Percentiles rank a stretch among this genome's conserved stretches.
Evolutionary conservation across 805 yeast genomes (phyloP).

Genomic region (Metschnikowia lunata): DNA sequence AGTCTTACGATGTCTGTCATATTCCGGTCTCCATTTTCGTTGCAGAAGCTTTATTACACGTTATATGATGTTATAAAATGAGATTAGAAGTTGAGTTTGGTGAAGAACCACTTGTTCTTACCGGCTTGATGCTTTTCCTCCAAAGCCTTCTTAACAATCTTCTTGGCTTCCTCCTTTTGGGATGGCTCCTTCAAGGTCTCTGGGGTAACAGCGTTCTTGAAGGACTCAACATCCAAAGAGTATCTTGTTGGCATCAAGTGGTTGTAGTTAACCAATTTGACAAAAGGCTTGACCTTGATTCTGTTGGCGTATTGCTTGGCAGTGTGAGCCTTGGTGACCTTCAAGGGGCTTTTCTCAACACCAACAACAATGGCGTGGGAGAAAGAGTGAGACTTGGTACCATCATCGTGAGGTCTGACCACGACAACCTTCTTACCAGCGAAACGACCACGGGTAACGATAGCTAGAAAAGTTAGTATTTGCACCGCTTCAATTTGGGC

Average conservation of each 20-base stretch:
- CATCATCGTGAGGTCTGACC: conserved; percentile 97
- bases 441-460: conserved; percentile 99
- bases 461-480: conserved; percentile 52
- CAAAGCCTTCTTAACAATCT: conserved; percentile 97
- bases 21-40: conserved; percentile 5
- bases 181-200: conserved; percentile 97
- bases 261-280: conserved; percentile 99
- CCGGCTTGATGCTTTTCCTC: conserved; percentile 99
- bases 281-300: conserved; percentile 98
- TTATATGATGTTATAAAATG: conserved; percentile 18
- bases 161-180: conserved; percentile 98
- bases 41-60: conserved; percentile 21
- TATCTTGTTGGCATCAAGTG: conserved; percentile 99
- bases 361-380: conserved; percentile 99
- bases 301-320: conserved; percentile 96
- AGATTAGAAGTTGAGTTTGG: conserved; percentile 85
- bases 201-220: conserved; percentile 86
- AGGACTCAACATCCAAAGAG: conserved; percentile 92
- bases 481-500: background rate
- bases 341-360: conserved; percentile 96
- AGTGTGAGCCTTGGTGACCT: conserved; percentile 92
- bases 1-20: background rate
- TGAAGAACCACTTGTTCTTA: conserved; percentile 99
- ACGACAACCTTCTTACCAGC: conserved; percentile 99
- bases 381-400: conserved; percentile 97